Percentiles rank a stretch among this genome's conserved stretches.
Conservation (phyloP, 768 basidiomycete genomes). For the Podaxis carcinomalis region DNA sequence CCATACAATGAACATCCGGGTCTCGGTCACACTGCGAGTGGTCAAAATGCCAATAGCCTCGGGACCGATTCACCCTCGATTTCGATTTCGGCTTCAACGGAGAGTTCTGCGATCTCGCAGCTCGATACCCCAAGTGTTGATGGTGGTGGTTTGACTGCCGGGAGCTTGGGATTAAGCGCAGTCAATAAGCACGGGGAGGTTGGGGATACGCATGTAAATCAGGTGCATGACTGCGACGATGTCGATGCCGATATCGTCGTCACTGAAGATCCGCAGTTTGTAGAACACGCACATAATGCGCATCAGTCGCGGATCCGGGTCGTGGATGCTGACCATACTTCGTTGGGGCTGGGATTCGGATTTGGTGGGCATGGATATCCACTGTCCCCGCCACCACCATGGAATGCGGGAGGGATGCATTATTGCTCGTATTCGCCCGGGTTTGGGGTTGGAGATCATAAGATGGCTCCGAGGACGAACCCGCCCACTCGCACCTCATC, state of each 20-base stretch:
- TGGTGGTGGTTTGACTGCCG: neutral
- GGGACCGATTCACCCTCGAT: conserved; percentile 7
- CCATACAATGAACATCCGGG: neutral
- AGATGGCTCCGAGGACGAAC: neutral
- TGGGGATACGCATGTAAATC: conserved; percentile 10
- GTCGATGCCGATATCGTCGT: conserved; percentile 18
- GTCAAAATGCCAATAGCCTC: conserved; percentile 6
- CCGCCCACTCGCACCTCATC: conserved; percentile 17
- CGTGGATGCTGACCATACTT: neutral
- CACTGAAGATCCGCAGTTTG: conserved; percentile 37
- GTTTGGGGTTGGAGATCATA: neutral
- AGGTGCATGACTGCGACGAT: conserved; percentile 21
- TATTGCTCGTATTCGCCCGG: neutral
- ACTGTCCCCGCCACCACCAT: neutral
- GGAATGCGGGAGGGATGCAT: neutral
- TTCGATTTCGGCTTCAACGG: neutral
- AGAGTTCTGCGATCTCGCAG: neutral
- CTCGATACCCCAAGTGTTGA: neutral
- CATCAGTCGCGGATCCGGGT: conserved; percentile 33
- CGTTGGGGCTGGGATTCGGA: neutral
- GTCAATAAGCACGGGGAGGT: neutral
- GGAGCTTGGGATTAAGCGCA: neutral
- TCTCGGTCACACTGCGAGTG: conserved; percentile 13
- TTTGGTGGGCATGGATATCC: neutral
- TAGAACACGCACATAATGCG: conserved; percentile 31